Evolutionary conservation across 2,329 filamentous ascomycete genomes (phyloP).

Genomic region (Ceratocystis albifundus): DNA sequence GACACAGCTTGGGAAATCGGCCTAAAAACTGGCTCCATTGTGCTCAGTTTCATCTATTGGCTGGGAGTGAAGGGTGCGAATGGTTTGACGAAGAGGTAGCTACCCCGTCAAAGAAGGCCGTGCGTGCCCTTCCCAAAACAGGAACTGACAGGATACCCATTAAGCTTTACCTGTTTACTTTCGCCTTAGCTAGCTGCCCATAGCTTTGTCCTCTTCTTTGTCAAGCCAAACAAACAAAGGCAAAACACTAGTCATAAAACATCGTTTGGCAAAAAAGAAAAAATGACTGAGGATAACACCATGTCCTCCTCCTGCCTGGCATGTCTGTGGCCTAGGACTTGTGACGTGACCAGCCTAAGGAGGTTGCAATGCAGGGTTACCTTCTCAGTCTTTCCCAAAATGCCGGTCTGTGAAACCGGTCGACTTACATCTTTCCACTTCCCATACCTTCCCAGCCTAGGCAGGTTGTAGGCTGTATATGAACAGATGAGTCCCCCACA

Average conservation of each 20-base stretch:
- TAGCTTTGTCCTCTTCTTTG: neutral
- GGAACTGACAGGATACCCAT: no score
- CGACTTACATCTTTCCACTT: neutral
- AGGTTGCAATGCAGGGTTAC: neutral
- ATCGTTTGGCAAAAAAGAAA: neutral
- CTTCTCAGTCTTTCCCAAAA: neutral
- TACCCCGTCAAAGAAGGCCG: no score
- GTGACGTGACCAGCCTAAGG: neutral
- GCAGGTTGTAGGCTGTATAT: neutral
- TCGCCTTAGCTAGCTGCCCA: no score
- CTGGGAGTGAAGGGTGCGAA: no score
- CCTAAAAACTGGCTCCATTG: neutral
- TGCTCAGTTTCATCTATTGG: neutral
- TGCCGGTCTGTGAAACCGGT: conserved; percentile 5
- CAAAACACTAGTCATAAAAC: neutral
- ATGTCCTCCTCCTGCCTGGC: neutral
- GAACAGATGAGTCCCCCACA: neutral
- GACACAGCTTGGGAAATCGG: neutral
- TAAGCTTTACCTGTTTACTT: neutral
- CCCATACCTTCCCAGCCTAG: neutral
- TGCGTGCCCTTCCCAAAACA: no score
- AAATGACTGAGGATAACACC: neutral
- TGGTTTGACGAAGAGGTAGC: no score
- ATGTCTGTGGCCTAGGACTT: neutral
- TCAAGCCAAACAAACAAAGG: neutral